Base-by-base conservation (phyloP, 2,329 filamentous ascomycete genomes). In the Pseudocercospora ulei region DNA sequence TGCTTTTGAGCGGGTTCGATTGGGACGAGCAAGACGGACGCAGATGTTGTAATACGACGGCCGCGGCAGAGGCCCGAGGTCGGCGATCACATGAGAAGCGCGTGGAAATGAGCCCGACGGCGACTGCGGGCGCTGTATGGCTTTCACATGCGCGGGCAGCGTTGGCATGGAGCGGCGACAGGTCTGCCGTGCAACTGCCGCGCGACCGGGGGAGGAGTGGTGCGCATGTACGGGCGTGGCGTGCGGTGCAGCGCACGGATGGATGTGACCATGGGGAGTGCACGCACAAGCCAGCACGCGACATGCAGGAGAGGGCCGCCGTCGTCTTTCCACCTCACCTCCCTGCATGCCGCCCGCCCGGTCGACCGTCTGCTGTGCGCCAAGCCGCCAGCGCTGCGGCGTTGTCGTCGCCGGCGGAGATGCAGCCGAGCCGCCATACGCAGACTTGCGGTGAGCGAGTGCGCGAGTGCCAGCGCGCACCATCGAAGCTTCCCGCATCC, bases 241-340 rank as follows among this genome's bases (percentile, higher is more conserved):
- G n/a, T n/a, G n/a, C n/a, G n/a, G n/a, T n/a, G n/a, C n/a, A n/a
- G n/a, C n/a, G n/a, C n/a, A n/a, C n/a, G n/a, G n/a, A n/a, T n/a
- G n/a, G n/a, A n/a, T n/a, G n/a, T n/a, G n/a, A n/a, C n/a, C n/a
- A n/a, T n/a, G n/a, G n/a, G n/a, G n/a, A n/a, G n/a, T n/a, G n/a
- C n/a, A 11, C 24, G 24, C 24, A 26, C 24, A 26, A 26, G 29
- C 29, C 3, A 29, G 11, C 29, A 33, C 29, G 16, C 12, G n/a
- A 7, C 29, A 33, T 18, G 29, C 14, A n/a, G 9, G 5, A 12
- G 7, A 6, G 14, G 7, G 16, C 8, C 14, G 18, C 19, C 17
- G 22, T 18, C 29, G 19, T 33, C 17, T 33, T 31, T 31, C 28
- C 29, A 33, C 29, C n/a, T 33, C 29, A 33, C 29, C 14, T 22